Percentiles rank a stretch among this genome's conserved stretches.
Evolutionary conservation across 257 asterid genomes (phyloP).

Genomic region (Ehretia macrophylla): DNA sequence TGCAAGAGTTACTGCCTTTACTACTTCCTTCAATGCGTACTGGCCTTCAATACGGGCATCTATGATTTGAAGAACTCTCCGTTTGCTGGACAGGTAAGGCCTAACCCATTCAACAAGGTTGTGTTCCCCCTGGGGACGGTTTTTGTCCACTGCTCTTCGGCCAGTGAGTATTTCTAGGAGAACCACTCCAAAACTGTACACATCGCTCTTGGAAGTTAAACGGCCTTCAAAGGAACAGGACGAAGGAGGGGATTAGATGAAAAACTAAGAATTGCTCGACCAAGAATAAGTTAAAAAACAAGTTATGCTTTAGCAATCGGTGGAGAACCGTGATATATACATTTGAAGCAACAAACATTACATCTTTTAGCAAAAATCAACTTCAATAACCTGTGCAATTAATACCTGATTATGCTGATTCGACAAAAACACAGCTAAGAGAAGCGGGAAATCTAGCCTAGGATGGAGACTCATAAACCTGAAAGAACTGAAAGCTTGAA

Average conservation of each 20-base stretch:
- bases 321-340: too few relatives aligned
- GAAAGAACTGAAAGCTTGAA: too few relatives aligned
- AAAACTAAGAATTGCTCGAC: too few relatives aligned
- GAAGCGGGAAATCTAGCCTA: too few relatives aligned
- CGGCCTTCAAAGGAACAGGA: conserved; percentile 43
- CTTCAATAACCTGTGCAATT: too few relatives aligned
- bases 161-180: conserved; percentile 72
- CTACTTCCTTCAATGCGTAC: conserved; percentile 37
- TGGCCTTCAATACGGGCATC: conserved; percentile 62
- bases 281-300: too few relatives aligned
- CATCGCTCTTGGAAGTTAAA: conserved; percentile 63
- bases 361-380: too few relatives aligned
- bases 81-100: conserved; percentile 56
- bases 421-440: too few relatives aligned
- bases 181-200: conserved; percentile 71
- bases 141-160: conserved; percentile 52
- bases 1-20: conserved; percentile 51
- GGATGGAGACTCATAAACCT: too few relatives aligned
- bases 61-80: conserved; percentile 45
- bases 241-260: not conserved
- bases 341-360: too few relatives aligned
- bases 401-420: too few relatives aligned
- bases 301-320: too few relatives aligned
- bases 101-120: conserved; percentile 66
- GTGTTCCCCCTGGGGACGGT: conserved; percentile 65